phyloP scores from a whole-genome alignment of 1,284 basidiomycete species.

The Moesziomyces antarcticus region DNA sequence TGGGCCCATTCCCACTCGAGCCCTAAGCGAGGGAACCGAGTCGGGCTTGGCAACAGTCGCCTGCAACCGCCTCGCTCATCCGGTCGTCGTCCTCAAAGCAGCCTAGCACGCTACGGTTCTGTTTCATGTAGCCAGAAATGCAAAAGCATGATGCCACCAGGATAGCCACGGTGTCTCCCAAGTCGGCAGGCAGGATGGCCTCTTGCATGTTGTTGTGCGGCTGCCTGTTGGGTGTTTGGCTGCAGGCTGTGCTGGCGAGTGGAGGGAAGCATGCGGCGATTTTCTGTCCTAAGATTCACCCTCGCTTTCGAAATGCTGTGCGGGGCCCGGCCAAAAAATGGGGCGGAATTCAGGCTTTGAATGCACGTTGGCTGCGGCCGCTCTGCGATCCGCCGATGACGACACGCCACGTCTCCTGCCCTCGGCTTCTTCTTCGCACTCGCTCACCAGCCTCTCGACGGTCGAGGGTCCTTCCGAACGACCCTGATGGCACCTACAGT shows the following conservation, averaged over 20 bases:
- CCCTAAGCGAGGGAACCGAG: conserved; percentile 13
- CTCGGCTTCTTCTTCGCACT: background rate
- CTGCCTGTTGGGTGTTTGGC: too few species aligned
- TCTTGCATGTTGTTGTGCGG: too few species aligned
- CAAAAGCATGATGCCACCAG: too few species aligned
- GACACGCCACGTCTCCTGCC: conserved; percentile 1
- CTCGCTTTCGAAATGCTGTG: background rate
- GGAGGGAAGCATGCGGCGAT: background rate
- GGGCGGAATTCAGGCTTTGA: background rate
- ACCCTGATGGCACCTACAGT: too few species aligned
- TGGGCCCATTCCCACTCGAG: background rate
- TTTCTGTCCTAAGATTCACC: background rate
- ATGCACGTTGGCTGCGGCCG: conserved; percentile 2
- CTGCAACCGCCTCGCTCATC: background rate
- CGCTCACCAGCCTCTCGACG: background rate
- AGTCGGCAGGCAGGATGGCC: too few species aligned
- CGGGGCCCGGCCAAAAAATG: background rate
- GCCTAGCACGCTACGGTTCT: background rate
- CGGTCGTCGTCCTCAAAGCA: background rate
- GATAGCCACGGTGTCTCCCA: too few species aligned
- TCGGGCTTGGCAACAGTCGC: conserved; percentile 13
- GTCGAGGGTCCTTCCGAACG: too few species aligned
- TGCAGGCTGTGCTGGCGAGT: background rate
- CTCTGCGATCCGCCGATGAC: conserved; percentile 23
- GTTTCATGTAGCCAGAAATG: background rate